Evolutionary conservation across 2,329 filamentous ascomycete genomes (phyloP), one percentile per base, ranked within the genome.

Genomic region (Hortaea werneckii): DNA sequence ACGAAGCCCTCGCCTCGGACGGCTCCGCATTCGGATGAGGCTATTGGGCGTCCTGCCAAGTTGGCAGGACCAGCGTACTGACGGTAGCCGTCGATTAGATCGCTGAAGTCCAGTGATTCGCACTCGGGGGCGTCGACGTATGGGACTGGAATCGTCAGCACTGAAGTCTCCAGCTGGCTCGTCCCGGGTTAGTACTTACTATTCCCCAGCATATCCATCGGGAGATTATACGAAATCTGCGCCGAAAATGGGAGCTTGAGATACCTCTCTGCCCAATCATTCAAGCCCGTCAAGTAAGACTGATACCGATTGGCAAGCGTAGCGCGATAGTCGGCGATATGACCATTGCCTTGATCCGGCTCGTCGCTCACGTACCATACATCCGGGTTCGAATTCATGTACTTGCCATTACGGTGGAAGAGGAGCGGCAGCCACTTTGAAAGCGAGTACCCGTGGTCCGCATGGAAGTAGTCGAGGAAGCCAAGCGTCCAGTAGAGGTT

Each of bases 11-110:
- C 50, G 6, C 46, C 43, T 4, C 44, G 44, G 2, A 58, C 52
- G 3, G 63, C 63, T 6, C 63, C 63, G n/a, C 59, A 49, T 47
- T 66, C 63, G 3, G 59, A 60, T 5, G 63, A 65, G 5, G 65
- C 54, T 29, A 64, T 54, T 8, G 50, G 54, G 42, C 56, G 58
- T 12, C 55, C 57, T 6, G 58, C 49, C 4, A 66, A 52, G 40
- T 64, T 58, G 7, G 61, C 60, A 0, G 62, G 58, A 6, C 63
- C 62, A 2, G 56, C 43, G 39, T 61, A 64, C 42, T 66, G 64
- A 3, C 62, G 56, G 41, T 64, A 65, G 1, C 52, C 53, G 43
- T 66, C 63, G 35, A 61, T 56, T 1, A 56, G 41, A 41, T 63
- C 50, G 29, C 46, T 43, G 52, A 65, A 66, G 2, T 57, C 63